A percentile compares a stretch with the other conserved stretches of the same genome.
phyloP scores from a whole-genome alignment of 2,329 filamentous ascomycete genomes.

The Cladosporium sp. region DNA sequence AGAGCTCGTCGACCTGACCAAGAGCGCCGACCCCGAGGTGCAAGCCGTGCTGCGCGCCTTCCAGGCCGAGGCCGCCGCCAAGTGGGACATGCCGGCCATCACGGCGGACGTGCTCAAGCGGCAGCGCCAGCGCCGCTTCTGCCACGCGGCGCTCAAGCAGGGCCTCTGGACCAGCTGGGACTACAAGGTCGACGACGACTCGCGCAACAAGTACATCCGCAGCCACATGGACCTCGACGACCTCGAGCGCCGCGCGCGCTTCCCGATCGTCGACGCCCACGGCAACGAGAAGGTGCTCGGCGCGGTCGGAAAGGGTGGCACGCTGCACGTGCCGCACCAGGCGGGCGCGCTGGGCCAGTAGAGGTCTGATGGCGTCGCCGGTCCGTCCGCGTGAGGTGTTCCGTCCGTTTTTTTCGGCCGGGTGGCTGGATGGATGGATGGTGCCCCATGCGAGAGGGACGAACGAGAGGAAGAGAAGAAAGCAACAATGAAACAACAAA shows the following conservation, averaged over 20 bases:
- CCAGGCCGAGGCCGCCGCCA: slow-evolving; percentile 62
- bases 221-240: slow-evolving; percentile 75
- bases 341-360: slow-evolving; percentile 31
- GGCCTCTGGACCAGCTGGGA: slow-evolving; percentile 81
- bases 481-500: no score
- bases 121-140: slow-evolving; percentile 71
- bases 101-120: slow-evolving; percentile 66
- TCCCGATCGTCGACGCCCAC: slow-evolving; percentile 50
- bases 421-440: neutral
- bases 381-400: no score
- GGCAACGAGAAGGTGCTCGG: slow-evolving; percentile 30
- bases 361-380: neutral
- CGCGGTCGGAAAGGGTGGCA: slow-evolving; percentile 19
- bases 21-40: slow-evolving; percentile 33
- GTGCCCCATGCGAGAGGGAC: no score
- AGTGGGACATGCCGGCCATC: slow-evolving; percentile 78
- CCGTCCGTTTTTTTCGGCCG: no score
- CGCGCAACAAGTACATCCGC: slow-evolving; percentile 65
- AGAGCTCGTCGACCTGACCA: slow-evolving; percentile 67
- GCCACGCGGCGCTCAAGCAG: slow-evolving; percentile 71
- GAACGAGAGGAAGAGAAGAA: no score
- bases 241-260: slow-evolving; percentile 69
- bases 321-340: slow-evolving; percentile 24
- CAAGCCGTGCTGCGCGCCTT: slow-evolving; percentile 53
- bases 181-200: slow-evolving; percentile 68